Base-by-base conservation (phyloP, 345 rosid genomes). In the Populus nigra region DNA sequence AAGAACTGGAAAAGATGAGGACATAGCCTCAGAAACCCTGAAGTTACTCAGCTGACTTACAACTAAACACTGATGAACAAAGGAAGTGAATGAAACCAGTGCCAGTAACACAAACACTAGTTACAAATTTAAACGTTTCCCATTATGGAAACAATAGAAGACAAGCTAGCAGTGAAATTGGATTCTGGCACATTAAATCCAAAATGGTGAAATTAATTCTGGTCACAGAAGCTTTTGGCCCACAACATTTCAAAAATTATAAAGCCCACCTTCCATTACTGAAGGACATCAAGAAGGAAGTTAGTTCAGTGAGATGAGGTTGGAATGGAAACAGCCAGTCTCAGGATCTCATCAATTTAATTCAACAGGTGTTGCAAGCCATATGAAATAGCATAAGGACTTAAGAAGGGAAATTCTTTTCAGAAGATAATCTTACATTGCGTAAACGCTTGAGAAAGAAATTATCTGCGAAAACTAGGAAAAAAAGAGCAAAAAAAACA, bases 1-100 rank as follows among this genome's bases (percentile, higher is more conserved):
- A 78, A 85, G 80, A 79, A 85, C 84, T 57, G 85, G 85, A 73
- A 76, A 88, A 69, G 79, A 86, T 5, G 92, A 90, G 68, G 89
- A 79, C 86, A 84, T 83, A 55, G 83, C 35, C 2, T 59, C 73
- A 80, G 81, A 74, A 70, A 77, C 71, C 35, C 79, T 73, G 57
- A 63, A 77, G 77, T 74, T 75, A 25, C 63, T 53, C 69, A 29
- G 74, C 75, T 74, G 45, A 38, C 36, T 81, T 73, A 39, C 63
- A 67, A 77, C 77, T 29, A 71, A 72, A 62, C 65, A 73, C 75
- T 49, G 74, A 68, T 33, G 20, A 71, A 45, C 57, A 27, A 50
- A 68, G 22, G 68, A 31, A 67, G 43, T 45, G 65, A 2, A 43
- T 67, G 23, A 27, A 73, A 81, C 45, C 41, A 67, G 69, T 22